Percentiles rank a stretch among this genome's conserved stretches.
phyloP scores from a whole-genome alignment of 2,329 filamentous ascomycete genomes.

The Cordyceps pruinosa region DNA sequence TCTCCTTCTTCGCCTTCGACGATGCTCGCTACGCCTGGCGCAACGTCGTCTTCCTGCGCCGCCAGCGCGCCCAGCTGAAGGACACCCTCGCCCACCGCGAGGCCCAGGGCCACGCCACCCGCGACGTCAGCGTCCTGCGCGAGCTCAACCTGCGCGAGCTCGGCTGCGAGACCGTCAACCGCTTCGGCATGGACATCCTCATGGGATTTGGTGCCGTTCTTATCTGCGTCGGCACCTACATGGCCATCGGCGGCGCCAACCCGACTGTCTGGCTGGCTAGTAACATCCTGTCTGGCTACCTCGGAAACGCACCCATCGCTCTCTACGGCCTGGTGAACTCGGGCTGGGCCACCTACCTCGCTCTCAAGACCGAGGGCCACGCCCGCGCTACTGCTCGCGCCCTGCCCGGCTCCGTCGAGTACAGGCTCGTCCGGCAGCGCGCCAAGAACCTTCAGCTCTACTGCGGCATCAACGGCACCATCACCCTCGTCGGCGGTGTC shows the following conservation, averaged over 20 bases:
- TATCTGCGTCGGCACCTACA: constrained; percentile 43
- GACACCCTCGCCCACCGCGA: constrained; percentile 14
- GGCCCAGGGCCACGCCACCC: constrained; percentile 1
- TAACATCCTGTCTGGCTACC: constrained; percentile 48
- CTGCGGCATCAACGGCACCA: constrained; percentile 35
- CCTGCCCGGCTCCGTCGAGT: constrained; percentile 20
- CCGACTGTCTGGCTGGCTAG: constrained; percentile 35
- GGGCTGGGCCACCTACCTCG: constrained; percentile 39
- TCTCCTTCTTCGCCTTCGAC: constrained; percentile 38
- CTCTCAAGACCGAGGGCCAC: constrained; percentile 33
- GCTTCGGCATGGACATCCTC: constrained; percentile 42
- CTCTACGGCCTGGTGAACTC: constrained; percentile 43
- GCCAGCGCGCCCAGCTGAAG: constrained; percentile 32
- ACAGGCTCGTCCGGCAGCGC: constrained; percentile 28
- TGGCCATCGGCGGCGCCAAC: constrained; percentile 46
- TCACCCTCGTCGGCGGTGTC: constrained; percentile 40
- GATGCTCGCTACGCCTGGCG: constrained; percentile 37
- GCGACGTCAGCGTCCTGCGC: constrained; percentile 30
- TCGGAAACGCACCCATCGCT: constrained; percentile 45
- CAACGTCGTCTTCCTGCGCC: constrained; percentile 39
- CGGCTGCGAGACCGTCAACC: constrained; percentile 43
- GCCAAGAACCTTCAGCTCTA: constrained; percentile 38
- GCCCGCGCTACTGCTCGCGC: constrained; percentile 20
- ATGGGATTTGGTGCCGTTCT: constrained; percentile 43
- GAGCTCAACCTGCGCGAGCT: constrained; percentile 42